Base-by-base conservation (phyloP, 1,139 yeast species). In the Pneumocystis carinii region DNA sequence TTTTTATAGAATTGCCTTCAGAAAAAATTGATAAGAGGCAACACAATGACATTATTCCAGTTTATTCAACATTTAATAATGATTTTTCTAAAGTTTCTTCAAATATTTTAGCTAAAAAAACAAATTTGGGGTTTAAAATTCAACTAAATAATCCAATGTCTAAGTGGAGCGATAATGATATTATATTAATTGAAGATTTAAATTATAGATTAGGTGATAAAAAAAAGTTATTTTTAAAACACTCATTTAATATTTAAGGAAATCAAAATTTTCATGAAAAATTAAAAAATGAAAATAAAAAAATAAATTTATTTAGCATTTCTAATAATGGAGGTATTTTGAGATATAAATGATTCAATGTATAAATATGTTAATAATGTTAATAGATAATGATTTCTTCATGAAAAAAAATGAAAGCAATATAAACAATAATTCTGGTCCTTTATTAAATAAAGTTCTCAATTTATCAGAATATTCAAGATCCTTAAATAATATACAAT, bases 1-100 rank as follows among this genome's bases (percentile, higher is more conserved):
- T 63, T 17, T 63, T 61, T 39, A 29, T 63, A 56, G 24, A 38
- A 60, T n/a, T 27, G 8, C 12, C 35, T 37, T 42, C 14, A 15
- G 14, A 38, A 53, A 39, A 24, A 27, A 29, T 12, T 6, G 3
- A 37, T 41, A 29, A 19, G 41, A 29, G 2, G 12, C n/a, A n/a
- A 8, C 15, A 6, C 41, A 12, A 12, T 42, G n/a, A 48, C 27
- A 48, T 15, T 1, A 48, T 48, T 3, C 6, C n/a, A 10, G 32
- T 48, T 48, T 48, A 48, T 48, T 48, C 32, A 48, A 12, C 14
- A 19, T 8, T 32, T 24, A 10, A 10, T 24, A 24, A 48, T 24
- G n/a, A 24, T 24, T 48, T 48, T 48, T 48, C 3, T 24, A 24
- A 14, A 24, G 24, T 24, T 3, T 24, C 4, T 19, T 10, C 32